Conservation (phyloP, 495 filamentous ascomycete species). For the Trichoderma virens region DNA sequence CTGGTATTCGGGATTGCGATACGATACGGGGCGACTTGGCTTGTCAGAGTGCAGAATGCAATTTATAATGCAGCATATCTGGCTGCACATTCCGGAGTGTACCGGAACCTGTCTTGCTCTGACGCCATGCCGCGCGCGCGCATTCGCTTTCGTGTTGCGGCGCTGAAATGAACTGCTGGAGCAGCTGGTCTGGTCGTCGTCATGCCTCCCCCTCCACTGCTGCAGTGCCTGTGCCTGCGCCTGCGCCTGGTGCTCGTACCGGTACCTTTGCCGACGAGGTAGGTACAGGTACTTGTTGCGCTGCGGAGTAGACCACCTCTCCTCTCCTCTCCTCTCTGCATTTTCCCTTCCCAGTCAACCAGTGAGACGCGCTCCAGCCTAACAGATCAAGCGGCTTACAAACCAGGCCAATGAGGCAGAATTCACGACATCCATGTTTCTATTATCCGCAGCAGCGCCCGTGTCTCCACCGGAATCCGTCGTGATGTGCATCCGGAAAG, state of each 20-base stretch:
- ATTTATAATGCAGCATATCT: too few species aligned
- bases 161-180: too few species aligned
- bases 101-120: too few species aligned
- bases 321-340: too few species aligned
- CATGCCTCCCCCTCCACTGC: not conserved
- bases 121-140: not conserved
- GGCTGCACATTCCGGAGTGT: too few species aligned
- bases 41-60: too few species aligned
- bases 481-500: not conserved
- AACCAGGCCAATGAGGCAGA: not conserved
- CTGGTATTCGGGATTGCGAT: not conserved
- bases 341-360: too few species aligned
- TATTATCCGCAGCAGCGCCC: slow-evolving; percentile 3
- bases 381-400: not conserved
- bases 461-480: not conserved
- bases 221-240: not conserved
- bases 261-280: not conserved
- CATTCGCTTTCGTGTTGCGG: slow-evolving; percentile 2
- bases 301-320: not conserved
- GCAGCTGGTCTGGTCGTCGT: too few species aligned
- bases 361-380: not conserved
- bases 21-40: too few species aligned
- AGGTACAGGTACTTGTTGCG: not conserved
- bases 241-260: not conserved
- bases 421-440: not conserved